Evolutionary conservation across 768 basidiomycete genomes (phyloP).

Genomic region (Aureoboletus auriporus): DNA sequence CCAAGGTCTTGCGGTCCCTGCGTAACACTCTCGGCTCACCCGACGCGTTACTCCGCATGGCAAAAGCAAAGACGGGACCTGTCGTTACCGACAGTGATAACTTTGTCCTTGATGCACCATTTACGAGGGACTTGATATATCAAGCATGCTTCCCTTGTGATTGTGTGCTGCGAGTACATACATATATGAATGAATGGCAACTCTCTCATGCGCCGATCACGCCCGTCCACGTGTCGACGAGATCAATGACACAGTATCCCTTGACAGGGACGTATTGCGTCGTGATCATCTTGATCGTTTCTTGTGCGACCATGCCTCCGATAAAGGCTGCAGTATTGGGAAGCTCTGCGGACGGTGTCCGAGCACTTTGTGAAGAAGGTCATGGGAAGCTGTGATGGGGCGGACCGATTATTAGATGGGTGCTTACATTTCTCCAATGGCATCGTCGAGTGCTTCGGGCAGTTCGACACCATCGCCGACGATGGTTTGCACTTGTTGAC

Average conservation of each 20-base stretch:
- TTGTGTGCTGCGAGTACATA: too few relatives aligned
- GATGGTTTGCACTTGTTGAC: constrained; percentile 44
- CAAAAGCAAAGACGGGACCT: constrained; percentile 88
- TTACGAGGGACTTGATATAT: constrained; percentile 65
- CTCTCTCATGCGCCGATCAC: constrained; percentile 30
- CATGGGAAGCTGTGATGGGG: too few relatives aligned
- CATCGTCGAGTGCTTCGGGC: constrained; percentile 53
- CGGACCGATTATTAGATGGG: constrained; percentile 9
- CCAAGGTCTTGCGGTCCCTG: constrained; percentile 74
- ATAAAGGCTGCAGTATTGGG: constrained; percentile 93
- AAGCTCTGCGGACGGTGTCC: constrained; percentile 78
- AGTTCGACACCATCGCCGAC: constrained; percentile 48
- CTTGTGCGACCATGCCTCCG: constrained; percentile 93
- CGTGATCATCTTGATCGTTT: constrained; percentile 95
- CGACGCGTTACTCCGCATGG: constrained; percentile 85
- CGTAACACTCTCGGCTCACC: constrained; percentile 58
- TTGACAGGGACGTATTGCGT: constrained; percentile 91
- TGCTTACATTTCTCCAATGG: constrained; percentile 76
- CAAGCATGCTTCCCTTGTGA: too few relatives aligned
- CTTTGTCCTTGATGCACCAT: constrained; percentile 96
- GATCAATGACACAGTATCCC: constrained; percentile 80
- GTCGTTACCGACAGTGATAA: constrained; percentile 97
- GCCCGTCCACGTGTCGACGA: constrained; percentile 78
- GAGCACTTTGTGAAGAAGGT: constrained; percentile 43
- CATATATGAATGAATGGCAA: too few relatives aligned